Conservation (phyloP, 108 stramenopile genomes). For the Cyclotella distinguenda region DNA sequence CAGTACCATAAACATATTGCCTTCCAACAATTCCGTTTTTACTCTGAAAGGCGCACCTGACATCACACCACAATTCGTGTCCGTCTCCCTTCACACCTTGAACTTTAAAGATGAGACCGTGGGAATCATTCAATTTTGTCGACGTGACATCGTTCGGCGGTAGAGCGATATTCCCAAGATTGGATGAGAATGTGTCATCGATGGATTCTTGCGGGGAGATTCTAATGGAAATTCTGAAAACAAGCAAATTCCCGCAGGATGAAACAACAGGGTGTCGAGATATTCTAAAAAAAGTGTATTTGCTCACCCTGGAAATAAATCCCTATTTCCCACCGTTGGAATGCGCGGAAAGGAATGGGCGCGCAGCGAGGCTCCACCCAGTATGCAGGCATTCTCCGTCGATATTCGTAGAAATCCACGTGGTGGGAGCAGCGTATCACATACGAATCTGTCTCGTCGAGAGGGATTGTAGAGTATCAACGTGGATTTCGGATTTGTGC, state of each 20-base stretch:
- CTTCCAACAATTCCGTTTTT: background rate
- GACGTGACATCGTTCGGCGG: background rate
- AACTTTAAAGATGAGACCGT: background rate
- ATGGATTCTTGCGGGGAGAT: background rate
- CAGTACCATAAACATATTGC: slow-evolving; percentile 19
- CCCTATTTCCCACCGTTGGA: slow-evolving; percentile 15
- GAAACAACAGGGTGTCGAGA: background rate
- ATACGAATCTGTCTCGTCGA: slow-evolving; percentile 19
- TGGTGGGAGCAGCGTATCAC: background rate
- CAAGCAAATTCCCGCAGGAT: background rate
- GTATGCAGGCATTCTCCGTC: background rate
- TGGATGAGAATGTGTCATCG: slow-evolving; percentile 25
- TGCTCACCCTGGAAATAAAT: slow-evolving; percentile 19
- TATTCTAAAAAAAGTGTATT: background rate
- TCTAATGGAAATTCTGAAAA: background rate
- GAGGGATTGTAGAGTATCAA: slow-evolving; percentile 20
- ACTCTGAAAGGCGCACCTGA: slow-evolving; percentile 5
- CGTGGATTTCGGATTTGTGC: background rate
- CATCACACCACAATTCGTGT: slow-evolving; percentile 3
- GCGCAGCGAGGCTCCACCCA: background rate
- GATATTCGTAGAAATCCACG: background rate
- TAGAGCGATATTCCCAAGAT: background rate
- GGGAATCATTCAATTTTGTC: background rate
- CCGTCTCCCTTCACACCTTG: background rate
- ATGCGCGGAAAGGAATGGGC: slow-evolving; percentile 9